Evolutionary conservation across 768 basidiomycete genomes (phyloP), one percentile per base, ranked within the genome.

Genomic region (Russula dissimulans): DNA sequence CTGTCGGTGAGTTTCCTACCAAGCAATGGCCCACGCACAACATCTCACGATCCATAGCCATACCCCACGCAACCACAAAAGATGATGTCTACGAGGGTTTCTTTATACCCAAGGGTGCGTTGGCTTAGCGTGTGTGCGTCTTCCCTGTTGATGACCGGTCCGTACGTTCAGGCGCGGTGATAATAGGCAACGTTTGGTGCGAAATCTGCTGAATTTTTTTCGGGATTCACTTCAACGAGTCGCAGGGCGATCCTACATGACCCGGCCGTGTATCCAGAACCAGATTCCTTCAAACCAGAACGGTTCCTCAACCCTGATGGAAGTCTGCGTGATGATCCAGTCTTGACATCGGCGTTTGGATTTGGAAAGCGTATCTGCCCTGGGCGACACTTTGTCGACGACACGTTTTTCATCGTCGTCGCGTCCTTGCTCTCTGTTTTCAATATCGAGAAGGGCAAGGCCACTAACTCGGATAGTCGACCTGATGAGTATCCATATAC

Each of bases 291-390:
- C 47, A 49, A 60, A 32, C 59, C 59, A 0, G 47, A 49, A 14
- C 39, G 59, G 14, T 60, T 56, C 47, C 54, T 60, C n/a, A 43
- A 49, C 11, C 1, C 46, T 5, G 54, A 60, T n/a, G 59, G 59
- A 46, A 42, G 18, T 29, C 11, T 47, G 17, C 44, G 43, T 7
- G 58, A 54, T 1, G 58, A 59, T 29, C 38, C 51, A 4, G 17
- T 46, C 1, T 31, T 52, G 31, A 3, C 29, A 4, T 29, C 52
- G 12, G 64, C 49, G 29, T 68, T 68, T 42, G 67, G 66, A n/a
- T 67, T 61, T 18, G 66, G 67, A 18, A 54, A 58, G 6, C 58
- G 67, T 3, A 44, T 64, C 18, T 67, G 66, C 18, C 66, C 66
- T 5, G 66, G 66, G 18, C 55, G 56, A 3, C 66, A 67, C 31